Base-by-base conservation (phyloP, 805 yeast species). In the Maudiozyma turicensis region DNA sequence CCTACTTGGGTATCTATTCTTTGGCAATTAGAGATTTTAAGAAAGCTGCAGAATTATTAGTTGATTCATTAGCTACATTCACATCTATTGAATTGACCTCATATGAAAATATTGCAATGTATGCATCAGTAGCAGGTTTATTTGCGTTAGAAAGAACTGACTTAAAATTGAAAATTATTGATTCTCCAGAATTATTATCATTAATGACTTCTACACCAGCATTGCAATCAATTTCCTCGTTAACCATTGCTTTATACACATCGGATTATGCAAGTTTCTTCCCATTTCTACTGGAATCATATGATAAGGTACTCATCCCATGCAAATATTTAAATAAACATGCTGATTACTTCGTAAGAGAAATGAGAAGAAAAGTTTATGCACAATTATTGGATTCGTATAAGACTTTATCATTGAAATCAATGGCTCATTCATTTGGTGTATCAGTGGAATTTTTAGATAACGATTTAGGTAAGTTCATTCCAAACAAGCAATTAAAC, bases 361-460 rank as follows among this genome's bases (percentile, higher is more conserved):
- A 91, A 67, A 78, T 93, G 83, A 80, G 99, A 70, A 82, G 95
- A 65, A 89, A 87, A 68, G 96, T 95, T 1, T 93, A 93, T 63
- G 81, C 95, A 1, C 99, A 93, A 70, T 74, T 93, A 59, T 77
- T 93, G 62, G 98, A 93, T 71, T 85, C 95, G 54, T 93, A 93
- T 74, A 88, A 87, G 71, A 84, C 96, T 2, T 73, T 93, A 54
- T 86, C 95, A 15, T 67, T 91, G 55, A 84, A 82, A 66, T 86
- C 95, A 33, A 93, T 93, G 98, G 96, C 98, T 15, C 81, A 80
- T 52, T 87, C 87, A 47, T 93, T 93, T 71, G 91, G 93, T 48
- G 95, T 93, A n/a, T 74, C 84, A 48, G 82, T 81, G 47, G 93
- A 84, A 48, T 93, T 89, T 63, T 72, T 93, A 60, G 99, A 93